Evolutionary conservation across 148 eudicot species (phyloP).

Genomic region (Cornus suecica): DNA sequence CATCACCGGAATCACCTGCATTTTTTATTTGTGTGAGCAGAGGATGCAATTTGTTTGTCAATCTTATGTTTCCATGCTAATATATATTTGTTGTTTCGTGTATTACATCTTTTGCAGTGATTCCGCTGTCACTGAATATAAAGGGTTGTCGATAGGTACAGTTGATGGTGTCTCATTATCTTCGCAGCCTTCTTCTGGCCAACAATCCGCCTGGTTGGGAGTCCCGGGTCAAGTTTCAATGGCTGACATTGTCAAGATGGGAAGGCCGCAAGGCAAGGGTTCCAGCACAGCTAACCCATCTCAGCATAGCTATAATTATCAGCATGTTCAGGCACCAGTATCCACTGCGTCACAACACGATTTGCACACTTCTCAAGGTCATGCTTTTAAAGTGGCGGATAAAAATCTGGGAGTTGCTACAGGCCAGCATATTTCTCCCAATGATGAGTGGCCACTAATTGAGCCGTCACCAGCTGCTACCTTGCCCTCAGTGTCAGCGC

Average conservation of each 20-base stretch:
- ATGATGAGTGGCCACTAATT: slow-evolving; percentile 70
- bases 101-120: slow-evolving; percentile 59
- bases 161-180: slow-evolving; percentile 42
- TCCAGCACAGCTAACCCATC: slow-evolving; percentile 36
- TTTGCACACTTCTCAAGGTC: slow-evolving; percentile 34
- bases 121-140: slow-evolving; percentile 32
- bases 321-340: slow-evolving; percentile 33
- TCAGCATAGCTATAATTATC: slow-evolving; percentile 33
- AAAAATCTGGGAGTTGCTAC: slow-evolving; percentile 22
- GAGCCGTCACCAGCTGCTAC: slow-evolving; percentile 55
- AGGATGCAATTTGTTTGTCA: background rate
- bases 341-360: slow-evolving; percentile 32
- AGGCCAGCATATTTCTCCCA: slow-evolving; percentile 35
- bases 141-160: slow-evolving; percentile 26
- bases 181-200: slow-evolving; percentile 55
- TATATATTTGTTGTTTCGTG: background rate
- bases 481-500: slow-evolving; percentile 33
- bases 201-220: slow-evolving; percentile 70
- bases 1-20: background rate
- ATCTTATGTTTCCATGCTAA: slow-evolving; percentile 4
- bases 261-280: slow-evolving; percentile 64
- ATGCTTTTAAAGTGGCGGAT: slow-evolving; percentile 38
- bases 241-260: slow-evolving; percentile 99
- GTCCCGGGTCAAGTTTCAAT: slow-evolving; percentile 78
- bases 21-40: background rate